A percentile compares a stretch with the other conserved stretches of the same genome.
These are phyloP conservation scores for Silene coronaria DNA, from an alignment of 179 eudicot species.

Conservation along the genomic window DNA sequence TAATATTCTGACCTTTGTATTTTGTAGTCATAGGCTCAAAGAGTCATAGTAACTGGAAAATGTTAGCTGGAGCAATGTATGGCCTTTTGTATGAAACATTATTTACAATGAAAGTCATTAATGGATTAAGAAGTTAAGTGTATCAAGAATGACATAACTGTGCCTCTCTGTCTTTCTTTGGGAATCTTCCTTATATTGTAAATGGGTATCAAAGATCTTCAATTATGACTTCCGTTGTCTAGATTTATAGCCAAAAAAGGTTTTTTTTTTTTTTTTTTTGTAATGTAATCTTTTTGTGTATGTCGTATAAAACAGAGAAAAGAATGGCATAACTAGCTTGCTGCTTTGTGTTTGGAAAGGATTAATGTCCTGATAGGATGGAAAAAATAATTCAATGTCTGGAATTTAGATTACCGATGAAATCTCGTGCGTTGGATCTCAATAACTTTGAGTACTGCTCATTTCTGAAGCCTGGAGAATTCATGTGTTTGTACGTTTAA, in stretches of 20 bases:
- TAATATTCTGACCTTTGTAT: neutral
- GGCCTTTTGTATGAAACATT: neutral
- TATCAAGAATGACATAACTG: too few relatives aligned
- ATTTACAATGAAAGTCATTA: neutral
- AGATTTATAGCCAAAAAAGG: too few relatives aligned
- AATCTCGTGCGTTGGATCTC: neutral
- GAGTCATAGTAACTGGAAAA: neutral
- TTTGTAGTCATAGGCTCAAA: neutral
- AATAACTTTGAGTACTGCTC: neutral
- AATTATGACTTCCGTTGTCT: too few relatives aligned
- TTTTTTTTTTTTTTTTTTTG: too few relatives aligned
- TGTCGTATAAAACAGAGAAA: too few relatives aligned
- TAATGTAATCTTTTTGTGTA: too few relatives aligned
- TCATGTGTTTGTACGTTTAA: neutral
- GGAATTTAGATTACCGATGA: neutral
- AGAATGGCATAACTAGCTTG: neutral
- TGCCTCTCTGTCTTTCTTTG: too few relatives aligned
- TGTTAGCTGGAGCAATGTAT: neutral
- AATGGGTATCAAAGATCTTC: too few relatives aligned
- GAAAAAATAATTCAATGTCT: neutral
- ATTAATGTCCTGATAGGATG: neutral
- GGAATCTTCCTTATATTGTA: too few relatives aligned
- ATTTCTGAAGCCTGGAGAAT: neutral
- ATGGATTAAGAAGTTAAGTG: too few relatives aligned
- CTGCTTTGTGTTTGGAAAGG: neutral